Evolutionary conservation across 257 asterid species (phyloP).

Genomic region (Fraxinus americana): DNA sequence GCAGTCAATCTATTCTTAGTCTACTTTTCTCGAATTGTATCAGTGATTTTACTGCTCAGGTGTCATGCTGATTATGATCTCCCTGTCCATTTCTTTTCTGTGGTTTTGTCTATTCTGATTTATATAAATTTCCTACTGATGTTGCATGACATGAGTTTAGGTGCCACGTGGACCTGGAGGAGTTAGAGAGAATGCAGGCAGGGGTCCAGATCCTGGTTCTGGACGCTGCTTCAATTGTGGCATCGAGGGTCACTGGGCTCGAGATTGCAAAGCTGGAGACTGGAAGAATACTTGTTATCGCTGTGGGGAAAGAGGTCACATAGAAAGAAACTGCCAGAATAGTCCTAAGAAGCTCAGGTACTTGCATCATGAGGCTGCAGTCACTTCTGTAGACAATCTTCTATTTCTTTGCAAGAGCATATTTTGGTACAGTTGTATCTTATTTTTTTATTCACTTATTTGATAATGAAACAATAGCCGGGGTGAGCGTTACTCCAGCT

Average conservation of each 20-base stretch:
- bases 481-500: conserved; percentile 63
- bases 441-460: neutral
- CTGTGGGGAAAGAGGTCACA: conserved; percentile 77
- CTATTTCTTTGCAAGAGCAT: neutral
- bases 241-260: conserved; percentile 80
- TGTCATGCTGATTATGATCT: neutral
- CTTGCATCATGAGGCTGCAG: neutral
- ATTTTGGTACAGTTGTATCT: neutral
- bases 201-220: conserved; percentile 76
- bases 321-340: conserved; percentile 63
- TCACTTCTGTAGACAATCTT: neutral
- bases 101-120: neutral
- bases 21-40: neutral
- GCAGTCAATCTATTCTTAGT: neutral
- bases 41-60: neutral
- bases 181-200: conserved; percentile 55
- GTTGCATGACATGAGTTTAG: conserved; percentile 29
- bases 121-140: neutral
- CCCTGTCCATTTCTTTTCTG: neutral
- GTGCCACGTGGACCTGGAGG: conserved; percentile 80
- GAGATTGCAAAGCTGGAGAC: conserved; percentile 80
- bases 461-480: conserved; percentile 40
- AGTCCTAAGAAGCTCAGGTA: conserved; percentile 72
- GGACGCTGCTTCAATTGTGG: conserved; percentile 86
- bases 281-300: conserved; percentile 79